Conservation (phyloP, 2,329 filamentous ascomycete genomes). For the Aulographum hederae region DNA sequence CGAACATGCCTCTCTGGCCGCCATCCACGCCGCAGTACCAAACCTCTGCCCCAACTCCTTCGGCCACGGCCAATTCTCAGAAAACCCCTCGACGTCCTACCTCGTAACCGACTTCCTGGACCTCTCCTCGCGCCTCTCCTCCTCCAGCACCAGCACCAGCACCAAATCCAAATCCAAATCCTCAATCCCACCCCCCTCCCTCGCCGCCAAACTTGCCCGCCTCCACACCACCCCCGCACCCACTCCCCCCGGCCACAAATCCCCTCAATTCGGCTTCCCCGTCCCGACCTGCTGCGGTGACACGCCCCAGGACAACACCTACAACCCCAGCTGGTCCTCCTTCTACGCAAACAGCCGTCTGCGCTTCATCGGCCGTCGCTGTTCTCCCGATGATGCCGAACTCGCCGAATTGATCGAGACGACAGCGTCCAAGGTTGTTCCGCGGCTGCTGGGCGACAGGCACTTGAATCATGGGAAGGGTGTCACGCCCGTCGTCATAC, state of each 20-base stretch:
- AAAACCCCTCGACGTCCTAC: conserved; percentile 29
- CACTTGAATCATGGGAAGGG: conserved; percentile 42
- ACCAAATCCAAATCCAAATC: conserved; percentile 11
- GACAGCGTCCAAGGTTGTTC: conserved; percentile 48
- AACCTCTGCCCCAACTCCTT: conserved; percentile 59
- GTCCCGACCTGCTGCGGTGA: conserved; percentile 74
- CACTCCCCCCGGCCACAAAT: conserved; percentile 35
- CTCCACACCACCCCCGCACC: conserved; percentile 64
- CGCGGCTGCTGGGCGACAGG: conserved; percentile 51
- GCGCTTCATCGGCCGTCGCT: conserved; percentile 37
- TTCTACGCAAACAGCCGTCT: conserved; percentile 71
- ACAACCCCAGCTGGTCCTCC: conserved; percentile 55
- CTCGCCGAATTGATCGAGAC: conserved; percentile 45
- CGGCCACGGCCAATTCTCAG: conserved; percentile 45
- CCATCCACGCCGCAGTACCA: conserved; percentile 54
- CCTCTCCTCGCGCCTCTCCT: conserved; percentile 23
- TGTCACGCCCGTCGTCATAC: conserved; percentile 62
- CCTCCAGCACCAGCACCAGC: conserved; percentile 10
- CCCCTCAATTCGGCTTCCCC: conserved; percentile 64
- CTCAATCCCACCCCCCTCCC: conserved; percentile 31
- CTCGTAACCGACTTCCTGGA: conserved; percentile 68
- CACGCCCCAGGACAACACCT: conserved; percentile 65
- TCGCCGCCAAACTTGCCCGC: conserved; percentile 61
- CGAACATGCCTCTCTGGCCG: conserved; percentile 69
- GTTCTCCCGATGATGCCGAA: conserved; percentile 46